A percentile compares a stretch with the other conserved stretches of the same genome.
phyloP scores from a whole-genome alignment of 179 eudicot genomes.

The Sideroxylon spinosum region DNA sequence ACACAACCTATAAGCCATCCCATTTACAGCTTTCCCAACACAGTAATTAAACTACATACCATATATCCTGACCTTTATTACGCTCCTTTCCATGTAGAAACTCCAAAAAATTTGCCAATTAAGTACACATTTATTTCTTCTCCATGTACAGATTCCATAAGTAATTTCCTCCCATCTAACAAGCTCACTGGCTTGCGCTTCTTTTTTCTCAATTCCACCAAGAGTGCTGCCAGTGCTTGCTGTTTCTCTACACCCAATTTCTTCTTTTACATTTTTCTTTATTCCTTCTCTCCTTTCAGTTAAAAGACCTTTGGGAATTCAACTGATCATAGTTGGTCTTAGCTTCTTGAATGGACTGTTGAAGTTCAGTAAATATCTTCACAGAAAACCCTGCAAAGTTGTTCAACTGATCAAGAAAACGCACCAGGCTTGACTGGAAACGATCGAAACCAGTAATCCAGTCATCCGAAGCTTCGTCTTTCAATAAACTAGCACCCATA shows the following conservation, averaged over 20 bases:
- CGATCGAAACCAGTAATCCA: constrained; percentile 39
- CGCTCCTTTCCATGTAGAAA: background rate
- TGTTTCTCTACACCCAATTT: background rate
- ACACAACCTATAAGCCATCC: background rate
- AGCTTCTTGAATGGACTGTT: constrained; percentile 46
- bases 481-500: constrained; percentile 27
- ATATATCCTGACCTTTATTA: background rate
- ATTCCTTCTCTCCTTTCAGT: background rate
- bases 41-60: background rate
- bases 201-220: too few relatives aligned
- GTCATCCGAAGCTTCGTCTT: constrained; percentile 46
- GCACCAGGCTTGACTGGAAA: constrained; percentile 46
- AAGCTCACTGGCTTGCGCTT: background rate
- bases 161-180: background rate
- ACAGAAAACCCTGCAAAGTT: constrained; percentile 54
- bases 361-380: constrained; percentile 52
- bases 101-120: background rate
- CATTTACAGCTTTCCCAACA: background rate
- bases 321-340: constrained; percentile 46
- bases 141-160: constrained; percentile 12
- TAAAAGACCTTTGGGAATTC: constrained; percentile 27
- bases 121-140: background rate
- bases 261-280: background rate
- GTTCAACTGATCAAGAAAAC: constrained; percentile 49
- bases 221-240: background rate